Base-by-base conservation (phyloP, 1,284 basidiomycete species). In the Rhodotorula sp. region DNA sequence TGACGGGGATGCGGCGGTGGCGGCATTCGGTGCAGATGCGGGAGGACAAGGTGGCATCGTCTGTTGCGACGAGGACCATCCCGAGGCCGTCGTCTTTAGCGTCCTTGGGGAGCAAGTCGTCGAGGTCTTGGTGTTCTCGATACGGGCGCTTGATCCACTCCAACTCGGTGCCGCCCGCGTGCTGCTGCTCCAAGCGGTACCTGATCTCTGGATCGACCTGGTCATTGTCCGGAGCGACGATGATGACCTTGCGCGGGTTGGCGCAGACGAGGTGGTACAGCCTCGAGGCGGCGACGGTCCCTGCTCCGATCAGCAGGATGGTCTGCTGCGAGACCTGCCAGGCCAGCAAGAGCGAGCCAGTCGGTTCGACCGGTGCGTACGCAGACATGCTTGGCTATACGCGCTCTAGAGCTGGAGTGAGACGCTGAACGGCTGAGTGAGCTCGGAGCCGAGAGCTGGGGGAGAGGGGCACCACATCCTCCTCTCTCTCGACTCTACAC, bases 61-160 rank as follows among this genome's bases (percentile, higher is more conserved):
- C 94, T 63, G 98, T 89, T 20, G 96, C 96, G 3, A 93, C 96
- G 65, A 98, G 87, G 61, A 97, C 92, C 90, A 99, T 91, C 81
- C 94, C 91, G 76, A 87, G 88, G 65, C 85, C 86, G 34, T 73
- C 73, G 26, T 84, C 82, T 59, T 34, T 34, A 5, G 90, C 84
- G 71, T 56, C 58, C 29, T 72, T 66, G 52, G 71, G 67, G 15
- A 78, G 5, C 14, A 57, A 20, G 20, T 48, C 21, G 29, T 46
- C 52, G 43, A 64, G 43, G 7, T 60, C 58, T 14, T n/a, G 15
- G 14, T 56, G 54, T 56, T 56, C 29, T 8, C n/a, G 75, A 77
- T 91, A 96, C 62, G 82, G 75, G 64, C 92, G 87, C 79, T 91
- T 87, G 74, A 87, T 84, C 82, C 92, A 88, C 1, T 87, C 87